A percentile compares a stretch with the other conserved stretches of the same genome.
phyloP scores from a whole-genome alignment of 306 rosid genomes.

The Abrus precatorius region DNA sequence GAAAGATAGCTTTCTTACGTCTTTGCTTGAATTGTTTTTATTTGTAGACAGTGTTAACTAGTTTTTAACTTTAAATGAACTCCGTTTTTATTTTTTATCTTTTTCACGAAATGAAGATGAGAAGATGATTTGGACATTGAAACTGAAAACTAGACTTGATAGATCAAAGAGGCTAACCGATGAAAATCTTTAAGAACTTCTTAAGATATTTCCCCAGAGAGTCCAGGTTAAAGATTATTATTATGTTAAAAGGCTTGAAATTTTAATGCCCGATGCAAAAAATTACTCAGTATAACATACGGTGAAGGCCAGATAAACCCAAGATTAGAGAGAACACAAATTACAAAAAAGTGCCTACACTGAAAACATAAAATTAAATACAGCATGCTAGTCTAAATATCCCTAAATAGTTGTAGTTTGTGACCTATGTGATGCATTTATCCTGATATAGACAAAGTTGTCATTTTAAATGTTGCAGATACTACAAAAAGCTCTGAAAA shows the following conservation, averaged over 20 bases:
- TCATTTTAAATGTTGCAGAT: constrained; percentile 61
- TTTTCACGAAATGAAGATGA: constrained; percentile 92
- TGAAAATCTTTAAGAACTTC: constrained; percentile 93
- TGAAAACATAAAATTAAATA: constrained; percentile 3
- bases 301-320: constrained; percentile 22
- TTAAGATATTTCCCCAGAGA: constrained; percentile 89
- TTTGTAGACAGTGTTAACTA: constrained; percentile 10
- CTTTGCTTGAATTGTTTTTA: constrained; percentile 32
- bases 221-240: constrained; percentile 72
- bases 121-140: constrained; percentile 82
- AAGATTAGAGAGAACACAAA: constrained; percentile 29
- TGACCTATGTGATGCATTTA: constrained; percentile 41
- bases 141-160: constrained; percentile 95
- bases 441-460: constrained; percentile 33
- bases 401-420: constrained; percentile 31
- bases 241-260: constrained; percentile 34
- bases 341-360: not conserved
- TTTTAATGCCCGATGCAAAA: constrained; percentile 26
- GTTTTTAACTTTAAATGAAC: constrained; percentile 39
- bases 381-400: constrained; percentile 14
- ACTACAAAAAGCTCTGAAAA: constrained; percentile 86
- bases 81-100: too few relatives aligned
- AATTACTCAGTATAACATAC: constrained; percentile 11
- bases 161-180: constrained; percentile 95
- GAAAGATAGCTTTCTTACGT: constrained; percentile 67